Base-by-base conservation (phyloP, 257 asterid genomes). In the Anisodus tanguticus region DNA sequence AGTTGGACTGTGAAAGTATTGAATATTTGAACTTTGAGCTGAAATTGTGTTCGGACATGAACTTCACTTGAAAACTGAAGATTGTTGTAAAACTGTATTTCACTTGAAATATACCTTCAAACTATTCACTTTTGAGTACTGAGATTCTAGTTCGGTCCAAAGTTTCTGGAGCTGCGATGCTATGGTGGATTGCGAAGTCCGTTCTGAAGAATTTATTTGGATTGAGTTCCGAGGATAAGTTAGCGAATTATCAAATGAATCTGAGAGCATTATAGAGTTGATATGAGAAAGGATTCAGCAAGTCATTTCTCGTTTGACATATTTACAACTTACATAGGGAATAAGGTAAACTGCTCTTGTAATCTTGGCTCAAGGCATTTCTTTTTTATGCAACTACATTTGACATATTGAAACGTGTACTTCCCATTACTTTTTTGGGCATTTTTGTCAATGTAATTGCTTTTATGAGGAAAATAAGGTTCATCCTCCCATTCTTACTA, bases 1-100 rank as follows among this genome's bases (percentile, higher is more conserved):
- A 72, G 80, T 45, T 19, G 59, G 37, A 71, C 57, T 45, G 13
- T 11, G 10, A 74, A 47, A 49, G 19, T 26, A 74, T 10, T 11
- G 43, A 49, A 43, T 47, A 10, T 74, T 74, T 74, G 41, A 47
- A 74, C n/a, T n/a, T 74, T 47, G 60, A 69, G 54, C 77, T 15
- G 54, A 69, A 69, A 39, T 39, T 69, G 31, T 69, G 78, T 39
- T 69, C 3, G 62, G 54, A 69, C 53, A 39, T 69, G 53, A 39
- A 69, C 77, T 69, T 39, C 78, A 39, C 31, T 39, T 69, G 31
- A 39, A 69, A 69, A 16, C 8, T 69, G 77, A 69, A 4, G 54
- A 8, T 69, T 39, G 13, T 69, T 39, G 26, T 69, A 16, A n/a
- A 8, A n/a, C 54, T 15, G 78, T 69, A 3, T 15, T 68, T 69